A percentile compares a stretch with the other conserved stretches of the same genome.
Conservation (phyloP, 23 red algal species). For the Pyropia haitanensis region DNA sequence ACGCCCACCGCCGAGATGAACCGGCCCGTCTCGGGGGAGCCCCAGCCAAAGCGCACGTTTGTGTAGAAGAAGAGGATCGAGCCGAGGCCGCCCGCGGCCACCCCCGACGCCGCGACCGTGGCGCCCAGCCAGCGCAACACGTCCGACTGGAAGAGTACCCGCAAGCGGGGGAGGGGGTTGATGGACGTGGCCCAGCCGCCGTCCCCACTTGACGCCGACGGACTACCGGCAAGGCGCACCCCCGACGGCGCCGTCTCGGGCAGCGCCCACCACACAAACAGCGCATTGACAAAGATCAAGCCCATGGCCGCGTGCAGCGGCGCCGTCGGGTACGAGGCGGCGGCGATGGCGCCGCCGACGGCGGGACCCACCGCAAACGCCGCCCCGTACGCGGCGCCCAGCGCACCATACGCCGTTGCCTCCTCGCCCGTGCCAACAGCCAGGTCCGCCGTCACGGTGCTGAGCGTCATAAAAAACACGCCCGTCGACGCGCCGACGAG, state of each 20-base stretch:
- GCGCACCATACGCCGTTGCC: conserved; percentile 22
- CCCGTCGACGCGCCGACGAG: conserved; percentile 31
- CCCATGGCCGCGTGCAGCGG: conserved; percentile 27
- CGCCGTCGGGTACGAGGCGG: conserved; percentile 17
- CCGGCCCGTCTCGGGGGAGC: conserved; percentile 26
- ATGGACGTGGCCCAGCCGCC: background rate
- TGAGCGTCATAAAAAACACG: conserved; percentile 42
- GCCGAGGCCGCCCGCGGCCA: conserved; percentile 42
- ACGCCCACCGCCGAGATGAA: conserved; percentile 41
- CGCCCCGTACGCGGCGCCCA: conserved; percentile 27
- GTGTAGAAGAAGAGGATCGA: conserved; percentile 48
- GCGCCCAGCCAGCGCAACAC: conserved; percentile 31
- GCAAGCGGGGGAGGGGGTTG: conserved; percentile 43
- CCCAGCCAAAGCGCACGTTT: conserved; percentile 52
- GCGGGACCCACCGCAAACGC: conserved; percentile 36
- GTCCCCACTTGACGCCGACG: background rate
- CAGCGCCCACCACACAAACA: conserved; percentile 27
- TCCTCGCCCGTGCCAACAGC: conserved; percentile 2
- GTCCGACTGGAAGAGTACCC: conserved; percentile 13
- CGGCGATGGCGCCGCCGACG: conserved; percentile 31
- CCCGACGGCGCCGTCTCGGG: conserved; percentile 34
- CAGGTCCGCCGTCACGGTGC: conserved; percentile 36
- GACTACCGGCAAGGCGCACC: conserved; percentile 7
- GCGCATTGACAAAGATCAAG: conserved; percentile 5
- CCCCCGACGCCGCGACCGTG: conserved; percentile 6